Evolutionary conservation across 2,329 filamentous ascomycete genomes (phyloP), one percentile per base, ranked within the genome.

Genomic region (Diplodia corticola): DNA sequence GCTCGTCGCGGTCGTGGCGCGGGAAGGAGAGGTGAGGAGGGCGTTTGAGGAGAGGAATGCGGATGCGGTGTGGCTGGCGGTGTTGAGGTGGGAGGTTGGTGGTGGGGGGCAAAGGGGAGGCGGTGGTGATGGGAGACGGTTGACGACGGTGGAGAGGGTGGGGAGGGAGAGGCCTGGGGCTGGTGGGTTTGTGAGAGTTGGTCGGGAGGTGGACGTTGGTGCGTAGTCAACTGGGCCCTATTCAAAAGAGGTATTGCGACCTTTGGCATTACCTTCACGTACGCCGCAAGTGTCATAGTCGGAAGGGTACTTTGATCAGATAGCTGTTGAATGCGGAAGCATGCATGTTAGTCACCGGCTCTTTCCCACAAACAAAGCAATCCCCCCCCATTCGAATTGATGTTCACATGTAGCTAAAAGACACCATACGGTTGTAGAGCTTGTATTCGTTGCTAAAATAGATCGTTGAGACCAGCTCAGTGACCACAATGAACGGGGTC

Each of bases 61-160:
- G 0, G 91, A 95, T 80, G 89, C 90, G 1, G 89, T 95, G 4
- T 96, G 92, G 92, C 77, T 94, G 48, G 55, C 64, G 22, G 4
- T 65, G 13, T 5, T 65, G 28, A 24, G 44, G 37, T 57, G 22
- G 24, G 20, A 50, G 40, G 24, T 17, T 26, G 6, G 12, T 7
- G 3, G 9, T 33, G 28, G 6, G 28, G 6, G 28, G 1, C 28
- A n/a, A 35, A 63, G 33, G 37, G 30, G 33, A 10, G 46, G 22
- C 15, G 33, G 15, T 46, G 49, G 24, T 9, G 7, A 3, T 5
- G 35, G 10, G 30, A 28, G 12, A 17, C 0, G 46, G 17, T 2
- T 9, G 30, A 28, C 22, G 3, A 40, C 22, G 33, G 6, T 40
- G 9, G 49, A 53, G 15, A 46, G 35, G 35, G 49, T 46, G 4